These are phyloP conservation scores for Fusarium sp. DNA, from an alignment of 2,329 filamentous ascomycete genomes.

Conservation along the genomic window DNA sequence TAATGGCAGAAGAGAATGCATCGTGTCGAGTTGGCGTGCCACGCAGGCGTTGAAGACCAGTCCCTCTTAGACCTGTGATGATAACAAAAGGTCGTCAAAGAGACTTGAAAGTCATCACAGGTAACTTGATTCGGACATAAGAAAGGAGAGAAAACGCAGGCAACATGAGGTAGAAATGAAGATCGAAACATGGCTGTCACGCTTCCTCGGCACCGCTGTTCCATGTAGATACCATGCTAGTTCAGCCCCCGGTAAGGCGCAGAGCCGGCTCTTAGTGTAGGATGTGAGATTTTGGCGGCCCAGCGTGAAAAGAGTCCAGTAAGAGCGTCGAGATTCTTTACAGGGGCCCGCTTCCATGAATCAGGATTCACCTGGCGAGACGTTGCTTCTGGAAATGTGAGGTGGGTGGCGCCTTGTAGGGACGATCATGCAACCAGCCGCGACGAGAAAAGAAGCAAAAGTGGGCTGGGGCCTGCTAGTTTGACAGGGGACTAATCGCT, in stretches of 20 bases:
- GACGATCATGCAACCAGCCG: not conserved
- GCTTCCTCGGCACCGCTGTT: not conserved
- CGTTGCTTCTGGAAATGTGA: not conserved
- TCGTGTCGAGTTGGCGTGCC: not conserved
- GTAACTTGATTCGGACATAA: not conserved
- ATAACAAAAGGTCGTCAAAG: not conserved
- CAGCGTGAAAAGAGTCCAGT: slow-evolving; percentile 14
- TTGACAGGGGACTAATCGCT: not conserved
- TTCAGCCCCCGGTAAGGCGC: slow-evolving; percentile 22
- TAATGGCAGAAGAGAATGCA: slow-evolving; percentile 18
- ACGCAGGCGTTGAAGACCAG: not conserved
- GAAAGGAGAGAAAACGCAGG: not conserved
- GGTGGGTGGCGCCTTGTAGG: not conserved
- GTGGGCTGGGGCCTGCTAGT: not conserved
- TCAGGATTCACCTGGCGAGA: not conserved
- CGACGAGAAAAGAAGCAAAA: slow-evolving; percentile 6
- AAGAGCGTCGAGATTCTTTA: not conserved
- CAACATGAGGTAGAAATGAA: not conserved
- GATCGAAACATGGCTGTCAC: not conserved
- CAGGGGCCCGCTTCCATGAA: slow-evolving; percentile 13
- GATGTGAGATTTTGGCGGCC: slow-evolving; percentile 13
- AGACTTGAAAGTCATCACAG: not conserved
- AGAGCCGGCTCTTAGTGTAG: slow-evolving; percentile 18
- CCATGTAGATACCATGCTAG: not conserved
- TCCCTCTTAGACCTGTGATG: not conserved